phyloP scores from a whole-genome alignment of 805 yeast genomes.

The Ogataea haglerorum region DNA sequence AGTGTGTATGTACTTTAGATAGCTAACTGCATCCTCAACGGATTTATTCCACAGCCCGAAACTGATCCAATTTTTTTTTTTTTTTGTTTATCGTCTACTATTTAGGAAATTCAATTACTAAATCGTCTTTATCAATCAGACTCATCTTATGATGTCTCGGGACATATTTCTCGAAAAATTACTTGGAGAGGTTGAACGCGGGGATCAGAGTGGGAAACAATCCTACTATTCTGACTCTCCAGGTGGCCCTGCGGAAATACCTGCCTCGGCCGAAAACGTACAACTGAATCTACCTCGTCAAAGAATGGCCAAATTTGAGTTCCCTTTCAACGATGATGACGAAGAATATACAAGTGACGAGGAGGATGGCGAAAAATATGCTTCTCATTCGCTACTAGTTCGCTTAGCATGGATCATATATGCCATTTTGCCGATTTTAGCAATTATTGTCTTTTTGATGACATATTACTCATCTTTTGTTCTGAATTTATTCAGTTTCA shows the following conservation, averaged over 20 bases:
- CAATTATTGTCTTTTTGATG: conserved; percentile 13
- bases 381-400: conserved; percentile 11
- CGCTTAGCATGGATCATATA: conserved; percentile 21
- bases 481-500: conserved; percentile 3
- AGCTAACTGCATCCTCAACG: conserved; percentile 25
- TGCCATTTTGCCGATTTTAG: conserved; percentile 19
- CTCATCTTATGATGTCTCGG: conserved; percentile 9
- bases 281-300: conserved; percentile 9
- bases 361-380: conserved; percentile 12
- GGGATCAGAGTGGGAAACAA: not conserved
- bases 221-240: not conserved
- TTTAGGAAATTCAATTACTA: conserved; percentile 2
- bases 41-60: conserved; percentile 16
- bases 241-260: conserved; percentile 6
- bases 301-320: conserved; percentile 14
- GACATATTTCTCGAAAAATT: conserved; percentile 16
- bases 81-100: not conserved
- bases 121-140: conserved; percentile 6
- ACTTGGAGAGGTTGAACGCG: conserved; percentile 15
- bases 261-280: conserved; percentile 11
- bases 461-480: conserved; percentile 11
- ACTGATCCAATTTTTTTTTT: not conserved
- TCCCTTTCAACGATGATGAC: conserved; percentile 5
- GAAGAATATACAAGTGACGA: conserved; percentile 12
- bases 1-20: conserved; percentile 5